Evolutionary conservation across 495 filamentous ascomycete species (phyloP).

Genomic region (Neurospora sublineolata): DNA sequence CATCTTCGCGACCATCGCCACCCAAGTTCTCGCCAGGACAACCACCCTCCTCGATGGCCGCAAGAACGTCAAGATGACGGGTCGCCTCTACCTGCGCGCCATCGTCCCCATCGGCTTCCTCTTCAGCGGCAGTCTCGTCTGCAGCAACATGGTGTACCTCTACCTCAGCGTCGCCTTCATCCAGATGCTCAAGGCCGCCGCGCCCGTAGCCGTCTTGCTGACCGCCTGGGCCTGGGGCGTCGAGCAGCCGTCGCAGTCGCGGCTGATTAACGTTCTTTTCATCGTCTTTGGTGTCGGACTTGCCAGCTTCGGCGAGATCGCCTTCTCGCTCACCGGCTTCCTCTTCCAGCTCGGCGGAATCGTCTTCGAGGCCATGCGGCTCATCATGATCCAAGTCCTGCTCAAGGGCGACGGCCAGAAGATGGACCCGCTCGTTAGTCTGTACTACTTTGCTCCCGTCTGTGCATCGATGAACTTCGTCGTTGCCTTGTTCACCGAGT

Average conservation of each 20-base stretch:
- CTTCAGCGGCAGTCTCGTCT: constrained; percentile 62
- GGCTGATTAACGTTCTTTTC: constrained; percentile 55
- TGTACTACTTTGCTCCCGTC: constrained; percentile 78
- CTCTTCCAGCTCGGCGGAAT: constrained; percentile 59
- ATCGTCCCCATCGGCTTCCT: constrained; percentile 67
- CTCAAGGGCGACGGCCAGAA: constrained; percentile 53
- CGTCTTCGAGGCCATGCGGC: constrained; percentile 61
- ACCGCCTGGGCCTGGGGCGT: constrained; percentile 54
- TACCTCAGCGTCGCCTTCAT: constrained; percentile 70
- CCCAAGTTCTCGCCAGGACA: constrained; percentile 58
- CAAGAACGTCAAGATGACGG: constrained; percentile 57
- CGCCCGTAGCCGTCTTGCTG: constrained; percentile 57
- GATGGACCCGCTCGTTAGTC: constrained; percentile 74
- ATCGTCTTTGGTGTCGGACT: constrained; percentile 66
- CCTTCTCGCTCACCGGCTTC: constrained; percentile 58
- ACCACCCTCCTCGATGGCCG: constrained; percentile 57
- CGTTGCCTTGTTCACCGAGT: constrained; percentile 51
- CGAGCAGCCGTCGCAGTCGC: constrained; percentile 45
- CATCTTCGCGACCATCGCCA: constrained; percentile 59
- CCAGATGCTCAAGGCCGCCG: constrained; percentile 72
- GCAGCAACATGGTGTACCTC: constrained; percentile 61
- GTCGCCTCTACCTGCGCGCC: constrained; percentile 52
- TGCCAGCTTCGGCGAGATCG: constrained; percentile 64
- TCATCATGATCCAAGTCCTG: constrained; percentile 67
- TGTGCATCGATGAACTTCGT: constrained; percentile 64